A percentile compares a stretch with the other conserved stretches of the same genome.
phyloP scores from a whole-genome alignment of 192 early-diverging fungal species.

The Phlyctochytrium bullatum region DNA sequence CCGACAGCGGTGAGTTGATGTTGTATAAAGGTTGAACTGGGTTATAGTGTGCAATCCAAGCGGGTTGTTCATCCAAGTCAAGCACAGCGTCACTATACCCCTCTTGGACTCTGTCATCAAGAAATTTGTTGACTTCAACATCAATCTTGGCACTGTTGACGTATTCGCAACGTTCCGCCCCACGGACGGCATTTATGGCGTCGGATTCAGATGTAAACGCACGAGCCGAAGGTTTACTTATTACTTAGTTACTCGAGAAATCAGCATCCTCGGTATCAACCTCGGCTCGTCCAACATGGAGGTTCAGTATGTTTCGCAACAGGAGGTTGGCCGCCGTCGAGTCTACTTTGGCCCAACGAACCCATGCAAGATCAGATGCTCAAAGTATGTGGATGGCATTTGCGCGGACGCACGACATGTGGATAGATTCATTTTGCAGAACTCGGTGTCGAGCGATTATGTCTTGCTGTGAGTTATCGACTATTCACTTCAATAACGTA shows the following conservation, averaged over 20 bases:
- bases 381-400: background rate
- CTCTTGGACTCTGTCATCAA: background rate
- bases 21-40: background rate
- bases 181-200: background rate
- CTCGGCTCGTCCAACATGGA: background rate
- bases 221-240: no score
- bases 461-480: background rate
- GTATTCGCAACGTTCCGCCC: background rate
- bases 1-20: background rate
- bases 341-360: background rate
- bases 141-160: background rate
- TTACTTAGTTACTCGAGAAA: background rate
- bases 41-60: background rate
- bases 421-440: background rate
- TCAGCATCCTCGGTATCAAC: background rate
- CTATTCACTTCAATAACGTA: background rate
- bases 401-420: background rate
- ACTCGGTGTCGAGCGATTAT: background rate
- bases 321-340: background rate
- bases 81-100: background rate
- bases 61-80: background rate
- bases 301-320: background rate
- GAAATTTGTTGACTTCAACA: background rate
- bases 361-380: background rate
- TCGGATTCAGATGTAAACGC: background rate